Conservation (phyloP, 768 basidiomycete genomes). For the Pleurotus salmoneostramineus region DNA sequence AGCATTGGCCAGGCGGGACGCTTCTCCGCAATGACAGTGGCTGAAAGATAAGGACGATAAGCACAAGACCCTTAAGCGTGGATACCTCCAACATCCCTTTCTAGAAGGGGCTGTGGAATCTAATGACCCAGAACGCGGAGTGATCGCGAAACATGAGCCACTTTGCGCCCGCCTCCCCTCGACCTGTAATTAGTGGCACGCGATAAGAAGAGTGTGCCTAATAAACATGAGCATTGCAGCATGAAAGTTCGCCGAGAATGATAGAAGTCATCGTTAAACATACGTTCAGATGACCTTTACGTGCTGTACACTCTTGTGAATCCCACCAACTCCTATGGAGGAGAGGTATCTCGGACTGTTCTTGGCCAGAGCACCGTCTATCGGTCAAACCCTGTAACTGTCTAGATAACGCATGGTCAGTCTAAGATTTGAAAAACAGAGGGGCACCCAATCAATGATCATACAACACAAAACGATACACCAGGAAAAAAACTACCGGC, state of each 20-base stretch:
- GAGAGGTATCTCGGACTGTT: not conserved
- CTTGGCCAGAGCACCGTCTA: not conserved
- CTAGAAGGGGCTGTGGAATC: constrained; percentile 1
- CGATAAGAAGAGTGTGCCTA: not conserved
- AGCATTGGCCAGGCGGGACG: not conserved
- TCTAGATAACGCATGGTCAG: not conserved
- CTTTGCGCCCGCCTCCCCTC: not conserved
- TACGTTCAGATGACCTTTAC: not conserved
- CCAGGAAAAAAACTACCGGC: not conserved
- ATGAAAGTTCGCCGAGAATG: not conserved
- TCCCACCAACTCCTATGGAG: not conserved
- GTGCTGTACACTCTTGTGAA: not conserved
- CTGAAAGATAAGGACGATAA: constrained; percentile 8
- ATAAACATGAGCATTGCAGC: not conserved
- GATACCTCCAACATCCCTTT: not conserved
- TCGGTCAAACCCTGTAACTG: not conserved
- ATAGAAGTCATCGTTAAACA: not conserved
- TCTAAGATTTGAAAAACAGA: not conserved
- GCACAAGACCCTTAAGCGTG: not conserved
- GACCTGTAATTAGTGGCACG: not conserved
- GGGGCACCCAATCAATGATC: too few relatives aligned
- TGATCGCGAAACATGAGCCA: not conserved
- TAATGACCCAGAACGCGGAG: not conserved
- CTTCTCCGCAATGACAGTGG: not conserved
- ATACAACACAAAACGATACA: not conserved